Evolutionary conservation across 805 yeast genomes (phyloP).

Genomic region (Dipodascus geniculatus): DNA sequence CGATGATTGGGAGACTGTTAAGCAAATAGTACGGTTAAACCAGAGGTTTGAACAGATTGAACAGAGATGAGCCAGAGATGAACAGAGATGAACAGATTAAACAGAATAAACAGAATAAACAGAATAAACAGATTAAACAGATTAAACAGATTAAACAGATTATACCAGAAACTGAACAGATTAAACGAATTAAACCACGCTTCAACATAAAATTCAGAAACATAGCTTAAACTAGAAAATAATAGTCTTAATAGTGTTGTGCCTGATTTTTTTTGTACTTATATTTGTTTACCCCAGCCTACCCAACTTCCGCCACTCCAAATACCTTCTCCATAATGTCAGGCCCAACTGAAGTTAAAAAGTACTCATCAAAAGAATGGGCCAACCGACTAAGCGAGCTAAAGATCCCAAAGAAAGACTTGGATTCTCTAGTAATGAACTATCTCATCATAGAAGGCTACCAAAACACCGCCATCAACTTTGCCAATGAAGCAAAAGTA

Average conservation of each 20-base stretch:
- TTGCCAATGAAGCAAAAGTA: conserved; percentile 47
- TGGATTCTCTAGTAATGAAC: conserved; percentile 50
- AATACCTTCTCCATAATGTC: neutral
- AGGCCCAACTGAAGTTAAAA: neutral
- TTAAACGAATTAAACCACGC: no score
- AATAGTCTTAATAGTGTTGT: no score
- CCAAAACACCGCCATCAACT: conserved; percentile 51
- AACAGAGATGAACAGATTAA: no score
- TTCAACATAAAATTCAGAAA: no score
- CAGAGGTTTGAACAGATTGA: neutral
- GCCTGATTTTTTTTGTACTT: no score
- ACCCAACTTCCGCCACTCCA: neutral
- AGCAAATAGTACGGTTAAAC: conserved; percentile 29
- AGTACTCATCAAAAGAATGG: neutral
- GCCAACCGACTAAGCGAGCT: neutral
- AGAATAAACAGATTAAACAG: no score
- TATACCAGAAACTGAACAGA: no score
- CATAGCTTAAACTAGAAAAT: no score
- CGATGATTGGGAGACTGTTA: conserved; percentile 49
- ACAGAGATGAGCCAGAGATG: no score
- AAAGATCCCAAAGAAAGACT: conserved; percentile 8
- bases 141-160: no score
- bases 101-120: no score
- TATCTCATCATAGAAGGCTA: conserved; percentile 72
- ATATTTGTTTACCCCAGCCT: neutral